Evolutionary conservation across 257 asterid genomes (phyloP), one percentile per base, ranked within the genome.

Genomic region (Fraxinus americana): DNA sequence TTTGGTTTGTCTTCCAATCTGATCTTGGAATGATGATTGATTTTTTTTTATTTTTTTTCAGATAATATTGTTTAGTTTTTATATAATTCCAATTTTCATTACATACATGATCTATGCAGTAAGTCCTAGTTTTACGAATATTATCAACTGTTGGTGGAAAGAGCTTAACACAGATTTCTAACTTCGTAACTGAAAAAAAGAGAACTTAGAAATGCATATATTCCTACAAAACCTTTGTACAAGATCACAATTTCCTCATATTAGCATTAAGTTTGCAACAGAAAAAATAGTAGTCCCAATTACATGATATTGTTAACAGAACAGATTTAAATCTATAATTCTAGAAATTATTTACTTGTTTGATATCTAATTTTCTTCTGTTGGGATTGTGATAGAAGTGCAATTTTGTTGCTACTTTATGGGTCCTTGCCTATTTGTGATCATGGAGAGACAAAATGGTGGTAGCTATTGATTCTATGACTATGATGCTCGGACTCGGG

Each of bases 1-100:
- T 95, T 95, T 80, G 99, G 99, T 95, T 68, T 27, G 96, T 83
- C 73, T 74, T 80, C 21, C 76, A 73, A 23, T 73, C 82, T 39
- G 17, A 71, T 72, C 73, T 63, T 67, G 66, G 27, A 27, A 38
- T n/a, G 65, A 69, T n/a, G 27, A 30, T 82, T 67, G 70, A 68
- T n/a, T 74, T 32, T 73, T 35, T 0, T 38, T 1, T 36, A 6
- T 39, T 11, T 43, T 11, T 75, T 50, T 50, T 43, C 80, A 16
- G 59, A 57, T 0, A 54, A 72, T 13, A 19, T 36, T 19, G 10
- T 69, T n/a, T 17, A 30, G 30, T 32, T 7, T 25, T 32, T 19
- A 32, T 72, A 41, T 35, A 66, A 25, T 73, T 79, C 54, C 5
- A 54, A 68, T 54, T 70, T 72, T 23, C 50, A 32, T 45, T 76